A percentile compares a stretch with the other conserved stretches of the same genome.
These are phyloP conservation scores for Phaffia australis DNA, from an alignment of 768 basidiomycete species.

Conservation along the genomic window DNA sequence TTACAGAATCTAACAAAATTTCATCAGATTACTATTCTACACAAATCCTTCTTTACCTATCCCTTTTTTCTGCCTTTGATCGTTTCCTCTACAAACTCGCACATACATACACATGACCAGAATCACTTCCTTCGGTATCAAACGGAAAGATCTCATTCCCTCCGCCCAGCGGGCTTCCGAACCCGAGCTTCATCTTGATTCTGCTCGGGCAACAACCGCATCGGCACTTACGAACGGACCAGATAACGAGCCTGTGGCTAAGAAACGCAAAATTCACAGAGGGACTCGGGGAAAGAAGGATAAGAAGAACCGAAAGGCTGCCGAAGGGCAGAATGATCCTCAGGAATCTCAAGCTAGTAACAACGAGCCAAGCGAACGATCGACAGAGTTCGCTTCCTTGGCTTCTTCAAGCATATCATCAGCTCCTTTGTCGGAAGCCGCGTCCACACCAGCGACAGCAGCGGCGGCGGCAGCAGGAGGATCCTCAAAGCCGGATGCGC, in stretches of 20 bases:
- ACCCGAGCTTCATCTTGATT: not conserved
- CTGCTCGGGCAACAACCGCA: not conserved
- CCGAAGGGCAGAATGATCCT: not conserved
- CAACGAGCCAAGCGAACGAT: slow-evolving; percentile 1
- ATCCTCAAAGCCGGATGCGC: not conserved
- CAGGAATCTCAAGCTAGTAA: not conserved
- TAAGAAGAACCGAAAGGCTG: slow-evolving; percentile 7
- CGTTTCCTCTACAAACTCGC: not conserved
- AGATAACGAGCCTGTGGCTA: slow-evolving; percentile 5
- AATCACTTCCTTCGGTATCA: slow-evolving; percentile 23
- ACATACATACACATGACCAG: slow-evolving; percentile 16
- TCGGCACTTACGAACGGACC: not conserved
- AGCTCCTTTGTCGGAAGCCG: slow-evolving; percentile 1
- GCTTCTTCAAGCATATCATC: not conserved
- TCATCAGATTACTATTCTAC: not conserved
- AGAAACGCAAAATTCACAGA: slow-evolving; percentile 13
- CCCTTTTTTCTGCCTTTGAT: not conserved
- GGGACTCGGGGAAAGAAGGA: slow-evolving; percentile 25
- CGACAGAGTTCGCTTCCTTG: not conserved
- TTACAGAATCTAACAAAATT: not conserved
- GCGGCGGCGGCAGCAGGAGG: not conserved
- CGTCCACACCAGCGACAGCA: not conserved
- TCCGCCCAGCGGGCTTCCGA: slow-evolving; percentile 6
- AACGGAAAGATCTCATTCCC: slow-evolving; percentile 18
- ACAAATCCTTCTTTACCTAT: not conserved